These are phyloP conservation scores for Xylaria flabelliformis DNA, from an alignment of 495 filamentous ascomycete genomes.

Conservation along the genomic window DNA sequence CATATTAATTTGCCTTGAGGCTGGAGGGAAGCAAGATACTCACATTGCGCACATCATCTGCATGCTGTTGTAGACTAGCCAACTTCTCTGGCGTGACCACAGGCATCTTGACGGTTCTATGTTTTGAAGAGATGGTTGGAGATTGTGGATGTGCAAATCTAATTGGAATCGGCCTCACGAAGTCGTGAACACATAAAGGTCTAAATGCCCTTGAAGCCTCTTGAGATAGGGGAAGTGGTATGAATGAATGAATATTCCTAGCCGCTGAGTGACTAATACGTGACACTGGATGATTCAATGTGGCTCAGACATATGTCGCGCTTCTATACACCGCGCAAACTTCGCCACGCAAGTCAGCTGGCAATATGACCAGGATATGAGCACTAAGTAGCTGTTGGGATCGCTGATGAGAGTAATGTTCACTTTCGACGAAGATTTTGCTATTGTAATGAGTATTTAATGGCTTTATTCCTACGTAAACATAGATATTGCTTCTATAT, in stretches of 20 bases:
- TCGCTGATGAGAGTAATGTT: not conserved
- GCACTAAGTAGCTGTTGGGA: not conserved
- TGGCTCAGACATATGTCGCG: constrained; percentile 14
- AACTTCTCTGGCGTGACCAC: constrained; percentile 87
- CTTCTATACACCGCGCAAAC: not conserved
- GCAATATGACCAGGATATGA: constrained; percentile 4
- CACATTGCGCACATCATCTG: constrained; percentile 90
- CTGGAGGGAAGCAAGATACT: constrained; percentile 46
- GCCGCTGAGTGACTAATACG: constrained; percentile 20
- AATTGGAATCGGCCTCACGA: not conserved
- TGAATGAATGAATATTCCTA: not conserved
- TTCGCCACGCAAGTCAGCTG: not conserved
- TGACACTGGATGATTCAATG: constrained; percentile 24
- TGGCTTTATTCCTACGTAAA: constrained; percentile 4
- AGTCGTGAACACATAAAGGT: not conserved
- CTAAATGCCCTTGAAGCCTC: not conserved
- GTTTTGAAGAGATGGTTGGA: not conserved
- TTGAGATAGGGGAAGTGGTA: not conserved
- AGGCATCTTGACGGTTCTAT: constrained; percentile 69
- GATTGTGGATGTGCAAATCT: not conserved
- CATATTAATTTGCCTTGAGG: constrained; percentile 27
- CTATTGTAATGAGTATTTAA: constrained; percentile 7
- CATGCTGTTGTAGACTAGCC: constrained; percentile 80
- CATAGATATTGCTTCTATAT: not conserved
- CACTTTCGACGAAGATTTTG: not conserved